phyloP scores from a whole-genome alignment of 371 early-diverging fungal species.

The Lichtheimia corymbifera region DNA sequence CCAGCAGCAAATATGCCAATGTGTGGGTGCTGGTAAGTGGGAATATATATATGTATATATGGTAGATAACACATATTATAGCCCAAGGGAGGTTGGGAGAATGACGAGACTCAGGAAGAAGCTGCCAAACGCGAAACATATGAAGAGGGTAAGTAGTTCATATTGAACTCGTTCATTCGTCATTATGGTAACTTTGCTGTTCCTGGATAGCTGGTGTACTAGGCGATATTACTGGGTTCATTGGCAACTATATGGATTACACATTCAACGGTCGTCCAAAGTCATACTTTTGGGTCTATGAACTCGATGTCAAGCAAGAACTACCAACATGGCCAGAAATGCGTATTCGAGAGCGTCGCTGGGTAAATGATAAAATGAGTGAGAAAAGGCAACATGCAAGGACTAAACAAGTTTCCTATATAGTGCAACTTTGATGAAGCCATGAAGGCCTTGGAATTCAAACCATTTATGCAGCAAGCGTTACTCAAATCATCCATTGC shows the following conservation, averaged over 20 bases:
- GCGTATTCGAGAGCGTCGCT: conserved; percentile 51
- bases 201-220: conserved; percentile 45
- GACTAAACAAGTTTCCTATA: background rate
- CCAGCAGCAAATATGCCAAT: conserved; percentile 54
- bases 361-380: conserved; percentile 43
- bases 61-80: conserved; percentile 5
- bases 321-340: conserved; percentile 61
- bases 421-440: conserved; percentile 65
- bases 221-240: conserved; percentile 41
- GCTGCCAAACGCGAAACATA: conserved; percentile 63
- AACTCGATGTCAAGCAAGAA: conserved; percentile 52
- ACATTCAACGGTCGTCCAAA: conserved; percentile 44
- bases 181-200: background rate
- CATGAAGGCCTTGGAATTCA: conserved; percentile 35
- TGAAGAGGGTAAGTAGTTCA: conserved; percentile 60
- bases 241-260: conserved; percentile 56
- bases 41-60: background rate
- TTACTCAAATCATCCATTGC: conserved; percentile 21
- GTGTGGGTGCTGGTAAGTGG: conserved; percentile 61
- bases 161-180: background rate
- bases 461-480: conserved; percentile 59
- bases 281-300: conserved; percentile 56
- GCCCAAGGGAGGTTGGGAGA: conserved; percentile 74
- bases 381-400: background rate
- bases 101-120: conserved; percentile 60